Evolutionary conservation across 768 basidiomycete species (phyloP).

Genomic region (Asterophora parasitica): DNA sequence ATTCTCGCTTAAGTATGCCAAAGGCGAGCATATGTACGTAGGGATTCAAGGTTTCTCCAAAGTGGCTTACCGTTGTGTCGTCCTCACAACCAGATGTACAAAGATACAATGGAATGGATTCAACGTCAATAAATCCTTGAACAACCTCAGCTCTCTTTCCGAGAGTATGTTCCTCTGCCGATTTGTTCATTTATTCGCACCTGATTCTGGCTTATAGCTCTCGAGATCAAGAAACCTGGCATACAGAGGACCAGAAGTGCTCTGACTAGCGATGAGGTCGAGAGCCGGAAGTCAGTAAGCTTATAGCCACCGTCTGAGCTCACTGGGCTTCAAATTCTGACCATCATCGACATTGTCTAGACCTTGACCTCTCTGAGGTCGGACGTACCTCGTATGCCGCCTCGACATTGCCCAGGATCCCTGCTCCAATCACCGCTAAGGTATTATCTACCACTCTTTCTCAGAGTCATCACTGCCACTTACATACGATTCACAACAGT

Average conservation of each 20-base stretch:
- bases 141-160: slow-evolving; percentile 16
- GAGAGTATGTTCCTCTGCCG: slow-evolving; percentile 13
- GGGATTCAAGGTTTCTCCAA: too few relatives aligned
- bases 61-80: too few relatives aligned
- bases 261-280: slow-evolving; percentile 60
- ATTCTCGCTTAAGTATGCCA: too few relatives aligned
- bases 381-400: slow-evolving; percentile 79
- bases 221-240: slow-evolving; percentile 24
- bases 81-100: too few relatives aligned
- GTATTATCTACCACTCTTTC: not conserved
- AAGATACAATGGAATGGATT: too few relatives aligned
- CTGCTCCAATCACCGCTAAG: not conserved
- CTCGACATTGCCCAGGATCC: slow-evolving; percentile 42
- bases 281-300: too few relatives aligned
- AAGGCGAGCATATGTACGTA: too few relatives aligned
- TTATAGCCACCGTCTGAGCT: too few relatives aligned
- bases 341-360: too few relatives aligned
- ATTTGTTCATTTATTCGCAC: not conserved
- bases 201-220: slow-evolving; percentile 14
- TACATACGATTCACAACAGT: too few relatives aligned
- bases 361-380: slow-evolving; percentile 67
- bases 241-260: slow-evolving; percentile 36
- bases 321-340: too few relatives aligned
- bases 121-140: not conserved
- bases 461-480: too few relatives aligned